These are phyloP conservation scores for Globisporangium parvum DNA, from an alignment of 352 stramenopile genomes.

Conservation along the genomic window DNA sequence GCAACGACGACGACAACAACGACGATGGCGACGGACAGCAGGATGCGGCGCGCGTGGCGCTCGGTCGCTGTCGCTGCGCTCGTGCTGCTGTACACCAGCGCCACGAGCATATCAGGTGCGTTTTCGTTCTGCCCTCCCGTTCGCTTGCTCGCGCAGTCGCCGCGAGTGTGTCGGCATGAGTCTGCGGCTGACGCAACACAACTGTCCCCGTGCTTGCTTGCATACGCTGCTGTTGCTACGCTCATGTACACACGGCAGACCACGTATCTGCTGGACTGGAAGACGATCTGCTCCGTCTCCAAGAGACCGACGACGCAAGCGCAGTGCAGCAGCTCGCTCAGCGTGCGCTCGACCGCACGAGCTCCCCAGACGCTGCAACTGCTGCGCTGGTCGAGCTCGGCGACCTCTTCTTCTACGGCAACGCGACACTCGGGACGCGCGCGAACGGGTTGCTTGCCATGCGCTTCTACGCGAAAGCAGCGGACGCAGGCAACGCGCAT, in stretches of 20 bases:
- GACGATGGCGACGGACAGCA: neutral
- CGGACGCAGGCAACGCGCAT: slow-evolving; percentile 43
- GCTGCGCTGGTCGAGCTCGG: slow-evolving; percentile 63
- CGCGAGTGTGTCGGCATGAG: too few relatives aligned
- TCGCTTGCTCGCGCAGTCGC: too few relatives aligned
- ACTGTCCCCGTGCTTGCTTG: neutral
- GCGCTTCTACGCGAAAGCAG: slow-evolving; percentile 57
- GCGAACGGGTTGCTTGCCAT: slow-evolving; percentile 73
- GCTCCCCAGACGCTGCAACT: slow-evolving; percentile 22
- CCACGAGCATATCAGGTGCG: too few relatives aligned
- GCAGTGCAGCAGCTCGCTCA: slow-evolving; percentile 33
- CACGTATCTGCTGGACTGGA: neutral
- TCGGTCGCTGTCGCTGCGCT: neutral
- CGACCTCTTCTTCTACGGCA: slow-evolving; percentile 77
- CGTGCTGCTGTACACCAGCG: neutral
- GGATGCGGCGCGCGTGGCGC: neutral
- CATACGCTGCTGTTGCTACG: too few relatives aligned
- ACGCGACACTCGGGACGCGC: slow-evolving; percentile 43
- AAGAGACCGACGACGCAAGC: neutral
- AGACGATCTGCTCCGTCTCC: neutral
- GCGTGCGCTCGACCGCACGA: slow-evolving; percentile 27
- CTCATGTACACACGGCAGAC: neutral
- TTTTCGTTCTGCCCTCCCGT: too few relatives aligned
- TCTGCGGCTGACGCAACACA: neutral
- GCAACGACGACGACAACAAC: neutral